Conservation (phyloP, 2,329 filamentous ascomycete genomes). For the Penicillium sp. region DNA sequence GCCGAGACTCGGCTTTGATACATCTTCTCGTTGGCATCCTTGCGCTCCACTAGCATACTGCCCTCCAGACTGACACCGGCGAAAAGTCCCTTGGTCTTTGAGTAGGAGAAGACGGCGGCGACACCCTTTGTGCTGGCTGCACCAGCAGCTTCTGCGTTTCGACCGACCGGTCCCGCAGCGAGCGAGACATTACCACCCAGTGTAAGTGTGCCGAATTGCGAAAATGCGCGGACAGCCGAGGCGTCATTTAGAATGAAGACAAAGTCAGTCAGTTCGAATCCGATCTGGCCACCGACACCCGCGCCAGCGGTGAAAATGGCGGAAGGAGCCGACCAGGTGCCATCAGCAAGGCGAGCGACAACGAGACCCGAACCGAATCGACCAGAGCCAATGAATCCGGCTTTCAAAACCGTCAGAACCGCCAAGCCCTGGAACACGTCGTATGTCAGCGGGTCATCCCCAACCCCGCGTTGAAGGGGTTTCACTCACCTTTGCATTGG, state of each 20-base stretch:
- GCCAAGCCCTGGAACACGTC: slow-evolving; percentile 45
- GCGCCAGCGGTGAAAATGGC: slow-evolving; percentile 51
- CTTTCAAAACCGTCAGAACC: slow-evolving; percentile 51
- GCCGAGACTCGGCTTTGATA: slow-evolving; percentile 84
- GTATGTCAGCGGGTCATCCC: slow-evolving; percentile 1
- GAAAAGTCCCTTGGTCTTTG: slow-evolving; percentile 95
- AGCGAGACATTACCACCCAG: slow-evolving; percentile 95
- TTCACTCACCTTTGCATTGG: slow-evolving; percentile 75
- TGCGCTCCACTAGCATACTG: slow-evolving; percentile 86
- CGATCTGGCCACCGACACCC: slow-evolving; percentile 53
- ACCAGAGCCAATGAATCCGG: slow-evolving; percentile 52
- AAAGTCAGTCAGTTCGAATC: slow-evolving; percentile 62
- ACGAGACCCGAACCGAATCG: slow-evolving; percentile 53
- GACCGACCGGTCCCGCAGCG: slow-evolving; percentile 87
- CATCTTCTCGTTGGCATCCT: slow-evolving; percentile 95
- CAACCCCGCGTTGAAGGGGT: slow-evolving; percentile 4
- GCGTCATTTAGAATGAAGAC: slow-evolving; percentile 97
- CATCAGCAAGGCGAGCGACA: slow-evolving; percentile 50
- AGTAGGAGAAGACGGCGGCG: slow-evolving; percentile 93
- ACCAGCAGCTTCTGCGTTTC: slow-evolving; percentile 94
- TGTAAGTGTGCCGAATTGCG: slow-evolving; percentile 86
- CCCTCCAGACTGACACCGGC: slow-evolving; percentile 94
- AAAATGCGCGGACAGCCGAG: slow-evolving; percentile 87
- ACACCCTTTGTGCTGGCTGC: slow-evolving; percentile 88
- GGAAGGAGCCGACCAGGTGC: slow-evolving; percentile 52